Evolutionary conservation across 805 yeast genomes (phyloP).

Genomic region (Hagleromyces aurorensis): DNA sequence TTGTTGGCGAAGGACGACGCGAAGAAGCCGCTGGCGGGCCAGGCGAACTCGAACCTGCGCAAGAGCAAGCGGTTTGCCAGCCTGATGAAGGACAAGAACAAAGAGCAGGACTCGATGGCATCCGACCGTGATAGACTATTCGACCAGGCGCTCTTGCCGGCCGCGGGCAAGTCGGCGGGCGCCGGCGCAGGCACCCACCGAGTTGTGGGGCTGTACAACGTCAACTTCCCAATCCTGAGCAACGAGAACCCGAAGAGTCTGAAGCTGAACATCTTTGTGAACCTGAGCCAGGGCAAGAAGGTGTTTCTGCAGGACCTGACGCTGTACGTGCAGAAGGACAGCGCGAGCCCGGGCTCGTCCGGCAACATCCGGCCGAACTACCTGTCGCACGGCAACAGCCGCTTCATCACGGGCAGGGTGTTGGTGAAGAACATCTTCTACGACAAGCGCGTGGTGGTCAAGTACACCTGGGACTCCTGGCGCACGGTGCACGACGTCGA

Average conservation of each 20-base stretch:
- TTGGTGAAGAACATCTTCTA: conserved; percentile 71
- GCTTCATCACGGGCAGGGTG: conserved; percentile 57
- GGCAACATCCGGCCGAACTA: not conserved
- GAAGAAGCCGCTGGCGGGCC: conserved; percentile 1
- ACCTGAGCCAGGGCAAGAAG: conserved; percentile 12
- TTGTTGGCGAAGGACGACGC: conserved; percentile 1
- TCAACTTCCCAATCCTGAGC: conserved; percentile 23
- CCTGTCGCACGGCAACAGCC: not conserved
- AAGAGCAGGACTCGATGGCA: no score
- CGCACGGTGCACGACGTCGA: conserved; percentile 38
- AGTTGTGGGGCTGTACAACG: conserved; percentile 23
- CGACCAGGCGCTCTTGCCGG: no score
- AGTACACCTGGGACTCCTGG: conserved; percentile 80
- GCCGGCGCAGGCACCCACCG: conserved; percentile 1
- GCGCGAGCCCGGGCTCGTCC: not conserved
- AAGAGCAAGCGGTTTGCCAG: conserved; percentile 10
- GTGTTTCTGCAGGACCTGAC: conserved; percentile 19
- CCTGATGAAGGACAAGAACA: conserved; percentile 2
- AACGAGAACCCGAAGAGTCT: conserved; percentile 18
- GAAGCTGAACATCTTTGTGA: conserved; percentile 23
- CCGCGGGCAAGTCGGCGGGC: no score
- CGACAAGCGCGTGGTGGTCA: conserved; percentile 56
- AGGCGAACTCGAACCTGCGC: conserved; percentile 4
- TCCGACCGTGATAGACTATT: no score
- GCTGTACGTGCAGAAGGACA: conserved; percentile 8